Conservation (phyloP, 768 basidiomycete species). For the Tephrocybe sp. region DNA sequence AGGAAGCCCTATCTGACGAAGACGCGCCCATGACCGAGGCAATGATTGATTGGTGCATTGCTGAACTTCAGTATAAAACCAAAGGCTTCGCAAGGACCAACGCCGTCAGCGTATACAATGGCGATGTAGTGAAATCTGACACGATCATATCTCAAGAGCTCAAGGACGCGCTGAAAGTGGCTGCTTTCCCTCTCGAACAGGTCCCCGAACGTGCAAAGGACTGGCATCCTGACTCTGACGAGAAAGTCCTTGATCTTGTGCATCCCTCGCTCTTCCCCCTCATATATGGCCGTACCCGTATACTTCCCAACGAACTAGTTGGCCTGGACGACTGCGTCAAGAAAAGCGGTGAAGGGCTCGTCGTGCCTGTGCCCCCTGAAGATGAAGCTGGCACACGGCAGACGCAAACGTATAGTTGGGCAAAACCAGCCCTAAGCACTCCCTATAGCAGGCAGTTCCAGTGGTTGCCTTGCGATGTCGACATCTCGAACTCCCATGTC, state of each 20-base stretch:
- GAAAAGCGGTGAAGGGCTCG: constrained; percentile 17
- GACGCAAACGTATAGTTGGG: not conserved
- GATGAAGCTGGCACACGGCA: not conserved
- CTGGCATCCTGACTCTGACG: constrained; percentile 42
- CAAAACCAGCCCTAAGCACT: not conserved
- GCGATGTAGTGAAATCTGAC: constrained; percentile 29
- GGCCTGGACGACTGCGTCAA: constrained; percentile 16
- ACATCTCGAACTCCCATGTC: constrained; percentile 20
- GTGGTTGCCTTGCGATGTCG: constrained; percentile 30
- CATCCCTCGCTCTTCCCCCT: constrained; percentile 41
- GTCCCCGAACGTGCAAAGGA: constrained; percentile 33
- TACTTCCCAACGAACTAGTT: constrained; percentile 9
- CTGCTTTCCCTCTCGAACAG: constrained; percentile 28
- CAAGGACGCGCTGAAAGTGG: constrained; percentile 17
- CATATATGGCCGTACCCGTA: constrained; percentile 27
- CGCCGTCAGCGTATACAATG: constrained; percentile 17
- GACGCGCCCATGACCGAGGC: constrained; percentile 8
- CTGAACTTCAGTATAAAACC: constrained; percentile 19
- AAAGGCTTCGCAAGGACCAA: constrained; percentile 12
- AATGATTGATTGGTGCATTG: constrained; percentile 21
- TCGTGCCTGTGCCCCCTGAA: constrained; percentile 8
- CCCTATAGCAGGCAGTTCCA: constrained; percentile 12
- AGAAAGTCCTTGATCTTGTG: constrained; percentile 41
- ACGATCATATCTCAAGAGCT: constrained; percentile 21
- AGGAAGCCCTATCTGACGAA: constrained; percentile 6